Evolutionary conservation across 1,284 basidiomycete genomes (phyloP), one percentile per base, ranked within the genome.

Genomic region (Marasmius sp.): DNA sequence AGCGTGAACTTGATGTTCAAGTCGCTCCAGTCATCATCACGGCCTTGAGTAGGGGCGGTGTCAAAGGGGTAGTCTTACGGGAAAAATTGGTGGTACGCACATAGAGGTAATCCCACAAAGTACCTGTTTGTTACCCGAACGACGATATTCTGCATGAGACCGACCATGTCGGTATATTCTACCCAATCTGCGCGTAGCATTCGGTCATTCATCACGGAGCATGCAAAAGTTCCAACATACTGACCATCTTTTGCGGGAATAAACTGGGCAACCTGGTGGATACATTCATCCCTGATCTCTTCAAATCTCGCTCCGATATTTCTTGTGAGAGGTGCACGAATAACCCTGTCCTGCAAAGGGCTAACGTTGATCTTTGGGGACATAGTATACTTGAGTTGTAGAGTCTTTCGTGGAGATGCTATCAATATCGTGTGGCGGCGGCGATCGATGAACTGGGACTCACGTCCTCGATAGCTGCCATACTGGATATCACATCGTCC

Each of bases 71-170:
- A 52, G 1, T 33, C 39, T 34, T 18, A 49, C n/a, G 11, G 8
- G 2, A n/a, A 33, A n/a, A 9, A 34, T 5, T 16, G 18, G 11
- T 18, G 6, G 18, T 10, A 39, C 49, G 33, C 48, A 62, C 64
- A 65, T 10, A 64, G 47, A 22, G 64, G 64, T 6, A 61, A 18
- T 10, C 64, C 64, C 16, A 65, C 64, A 37, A 63, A 65, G 16
- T 59, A 45, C 16, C 64, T 56, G 36, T 64, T 65, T 10, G 45
- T 18, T 8, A n/a, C 45, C n/a, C 45, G 45, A 18, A 47, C 45
- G 45, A 47, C 45, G 16, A 47, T 47, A 8, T 47, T 47, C 6
- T 16, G 45, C 16, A 47, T 11, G 6, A 47, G 45, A 18, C 20
- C 20, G n/a, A 20, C n/a, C 16, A 47, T 10, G 2, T 47, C 20